Percentiles rank a stretch among this genome's conserved stretches.
phyloP scores from a whole-genome alignment of 139 green algal species.

The Asterochloris sp. region DNA sequence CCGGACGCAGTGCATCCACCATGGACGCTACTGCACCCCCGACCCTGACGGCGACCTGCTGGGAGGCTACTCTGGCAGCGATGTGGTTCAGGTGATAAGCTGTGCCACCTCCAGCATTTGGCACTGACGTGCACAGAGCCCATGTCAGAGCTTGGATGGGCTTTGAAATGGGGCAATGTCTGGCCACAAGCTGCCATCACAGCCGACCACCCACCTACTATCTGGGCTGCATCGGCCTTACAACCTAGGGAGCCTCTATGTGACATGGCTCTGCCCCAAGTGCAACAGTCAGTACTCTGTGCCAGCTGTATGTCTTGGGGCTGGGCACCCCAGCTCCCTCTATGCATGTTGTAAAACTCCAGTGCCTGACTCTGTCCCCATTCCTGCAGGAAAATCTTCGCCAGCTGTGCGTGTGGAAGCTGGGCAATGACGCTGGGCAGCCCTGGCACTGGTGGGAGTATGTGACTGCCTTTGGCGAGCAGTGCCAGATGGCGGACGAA shows the following conservation, averaged over 20 bases:
- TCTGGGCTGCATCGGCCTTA: too few relatives aligned
- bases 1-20: slow-evolving; percentile 77
- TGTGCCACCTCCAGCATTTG: background rate
- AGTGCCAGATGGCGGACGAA: slow-evolving; percentile 65
- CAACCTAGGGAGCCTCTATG: too few relatives aligned
- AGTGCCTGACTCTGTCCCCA: background rate
- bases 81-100: slow-evolving; percentile 61
- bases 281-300: too few relatives aligned
- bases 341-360: too few relatives aligned
- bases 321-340: too few relatives aligned
- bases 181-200: background rate
- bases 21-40: slow-evolving; percentile 80
- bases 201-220: background rate
- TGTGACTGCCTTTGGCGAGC: slow-evolving; percentile 55
- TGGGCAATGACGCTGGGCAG: slow-evolving; percentile 48
- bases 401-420: slow-evolving; percentile 81
- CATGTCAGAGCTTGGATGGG: background rate
- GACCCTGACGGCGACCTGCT: slow-evolving; percentile 68
- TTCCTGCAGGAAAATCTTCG: slow-evolving; percentile 78
- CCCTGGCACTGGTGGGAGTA: slow-evolving; percentile 89
- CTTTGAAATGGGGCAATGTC: background rate
- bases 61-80: slow-evolving; percentile 56
- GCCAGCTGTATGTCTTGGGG: too few relatives aligned
- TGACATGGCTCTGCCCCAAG: too few relatives aligned
- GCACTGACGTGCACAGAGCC: background rate